Conservation (phyloP, 495 filamentous ascomycete species). For the Amniculicola lignicola region DNA sequence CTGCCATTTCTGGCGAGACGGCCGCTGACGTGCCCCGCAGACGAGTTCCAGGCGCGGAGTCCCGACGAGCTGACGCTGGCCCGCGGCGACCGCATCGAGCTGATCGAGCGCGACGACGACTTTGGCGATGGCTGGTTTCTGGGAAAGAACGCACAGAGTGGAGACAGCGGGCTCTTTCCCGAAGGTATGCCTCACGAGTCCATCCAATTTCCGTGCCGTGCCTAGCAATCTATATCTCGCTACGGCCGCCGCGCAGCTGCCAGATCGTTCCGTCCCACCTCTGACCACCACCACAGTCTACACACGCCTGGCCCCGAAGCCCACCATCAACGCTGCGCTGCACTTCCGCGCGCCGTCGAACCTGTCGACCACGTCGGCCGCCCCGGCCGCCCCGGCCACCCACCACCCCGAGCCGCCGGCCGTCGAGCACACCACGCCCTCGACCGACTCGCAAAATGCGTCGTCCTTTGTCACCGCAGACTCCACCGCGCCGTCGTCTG, state of each 20-base stretch:
- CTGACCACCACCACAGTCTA: constrained; percentile 37
- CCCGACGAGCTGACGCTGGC: constrained; percentile 85
- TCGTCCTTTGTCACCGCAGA: constrained; percentile 5
- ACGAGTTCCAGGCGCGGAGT: constrained; percentile 87
- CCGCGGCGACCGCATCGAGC: constrained; percentile 84
- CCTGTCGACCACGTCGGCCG: constrained; percentile 11
- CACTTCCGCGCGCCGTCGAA: constrained; percentile 30
- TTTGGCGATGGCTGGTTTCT: constrained; percentile 98
- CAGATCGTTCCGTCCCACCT: background rate
- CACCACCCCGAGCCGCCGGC: constrained; percentile 2
- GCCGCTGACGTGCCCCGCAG: constrained; percentile 32
- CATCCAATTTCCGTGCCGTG: background rate
- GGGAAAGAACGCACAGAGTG: constrained; percentile 72
- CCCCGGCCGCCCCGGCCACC: background rate
- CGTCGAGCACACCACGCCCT: background rate
- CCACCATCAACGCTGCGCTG: constrained; percentile 29
- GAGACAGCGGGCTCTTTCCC: constrained; percentile 80
- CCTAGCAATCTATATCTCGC: background rate
- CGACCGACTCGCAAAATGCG: background rate
- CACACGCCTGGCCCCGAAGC: constrained; percentile 41
- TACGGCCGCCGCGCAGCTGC: background rate
- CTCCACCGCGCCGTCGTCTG: background rate
- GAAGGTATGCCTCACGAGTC: constrained; percentile 60
- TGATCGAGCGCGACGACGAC: constrained; percentile 93
- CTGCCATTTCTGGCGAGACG: background rate